These are phyloP conservation scores for Poronia punctata DNA, from an alignment of 495 filamentous ascomycete genomes.

Conservation along the genomic window DNA sequence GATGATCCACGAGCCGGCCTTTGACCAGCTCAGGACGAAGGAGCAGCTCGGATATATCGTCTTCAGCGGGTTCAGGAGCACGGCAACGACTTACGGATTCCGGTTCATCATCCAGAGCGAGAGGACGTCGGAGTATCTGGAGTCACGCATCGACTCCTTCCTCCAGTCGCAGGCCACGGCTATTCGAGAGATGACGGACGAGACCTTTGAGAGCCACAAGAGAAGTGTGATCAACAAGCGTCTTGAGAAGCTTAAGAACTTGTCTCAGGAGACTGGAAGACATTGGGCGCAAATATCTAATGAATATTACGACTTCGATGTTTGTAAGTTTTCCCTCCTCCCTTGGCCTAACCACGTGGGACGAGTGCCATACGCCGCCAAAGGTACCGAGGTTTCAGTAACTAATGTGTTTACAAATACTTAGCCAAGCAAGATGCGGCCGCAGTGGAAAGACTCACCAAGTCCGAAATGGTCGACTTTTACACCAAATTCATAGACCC, in stretches of 20 bases:
- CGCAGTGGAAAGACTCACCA: constrained; percentile 65
- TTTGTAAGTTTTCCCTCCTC: constrained; percentile 61
- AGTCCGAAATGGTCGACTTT: constrained; percentile 72
- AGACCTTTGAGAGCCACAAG: constrained; percentile 88
- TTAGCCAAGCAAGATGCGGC: constrained; percentile 70
- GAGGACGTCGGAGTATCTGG: constrained; percentile 71
- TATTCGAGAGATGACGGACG: constrained; percentile 68
- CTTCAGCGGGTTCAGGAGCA: constrained; percentile 67
- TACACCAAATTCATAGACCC: constrained; percentile 73
- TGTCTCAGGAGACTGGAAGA: constrained; percentile 73
- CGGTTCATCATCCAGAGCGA: constrained; percentile 94
- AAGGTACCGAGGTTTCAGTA: too few relatives aligned
- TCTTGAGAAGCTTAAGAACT: constrained; percentile 87
- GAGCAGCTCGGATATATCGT: constrained; percentile 98
- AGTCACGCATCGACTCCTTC: constrained; percentile 81
- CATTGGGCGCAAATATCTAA: constrained; percentile 80
- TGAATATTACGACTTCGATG: constrained; percentile 84
- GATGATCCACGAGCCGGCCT: constrained; percentile 84
- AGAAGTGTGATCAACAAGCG: constrained; percentile 81
- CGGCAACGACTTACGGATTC: constrained; percentile 70
- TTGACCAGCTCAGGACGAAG: constrained; percentile 90
- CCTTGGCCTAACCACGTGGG: too few relatives aligned
- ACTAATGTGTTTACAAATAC: too few relatives aligned
- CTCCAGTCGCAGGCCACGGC: constrained; percentile 55
- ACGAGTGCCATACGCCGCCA: too few relatives aligned